Conservation (phyloP, 768 basidiomycete species). For the Calocera cornea region DNA sequence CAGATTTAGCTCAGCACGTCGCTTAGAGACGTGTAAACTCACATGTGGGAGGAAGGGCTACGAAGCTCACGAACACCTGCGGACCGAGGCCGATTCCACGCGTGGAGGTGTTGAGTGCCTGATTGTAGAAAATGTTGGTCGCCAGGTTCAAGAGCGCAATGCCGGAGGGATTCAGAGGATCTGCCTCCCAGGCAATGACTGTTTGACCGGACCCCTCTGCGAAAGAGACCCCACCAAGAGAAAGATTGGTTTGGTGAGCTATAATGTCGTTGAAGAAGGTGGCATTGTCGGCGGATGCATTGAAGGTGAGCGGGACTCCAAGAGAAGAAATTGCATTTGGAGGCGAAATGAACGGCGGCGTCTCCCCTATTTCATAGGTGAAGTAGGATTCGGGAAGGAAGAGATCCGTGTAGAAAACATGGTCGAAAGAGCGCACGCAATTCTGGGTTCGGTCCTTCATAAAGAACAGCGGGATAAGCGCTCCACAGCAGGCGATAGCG, state of each 20-base stretch:
- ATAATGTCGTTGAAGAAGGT: constrained; percentile 45
- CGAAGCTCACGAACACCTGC: background rate
- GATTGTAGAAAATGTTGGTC: constrained; percentile 52
- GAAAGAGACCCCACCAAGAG: constrained; percentile 55
- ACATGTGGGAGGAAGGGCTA: background rate
- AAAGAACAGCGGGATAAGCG: constrained; percentile 56
- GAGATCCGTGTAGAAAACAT: constrained; percentile 32
- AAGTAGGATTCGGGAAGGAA: constrained; percentile 36
- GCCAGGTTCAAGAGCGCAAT: constrained; percentile 52
- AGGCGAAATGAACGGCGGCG: constrained; percentile 36
- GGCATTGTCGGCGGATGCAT: constrained; percentile 31
- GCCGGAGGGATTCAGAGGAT: constrained; percentile 44
- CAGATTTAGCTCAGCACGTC: background rate
- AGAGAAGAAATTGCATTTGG: constrained; percentile 38
- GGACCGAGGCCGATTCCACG: constrained; percentile 5
- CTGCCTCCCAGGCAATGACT: constrained; percentile 59
- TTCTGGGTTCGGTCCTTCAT: constrained; percentile 38
- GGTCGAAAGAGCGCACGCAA: constrained; percentile 33
- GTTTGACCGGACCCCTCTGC: constrained; percentile 37
- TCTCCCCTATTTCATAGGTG: constrained; percentile 21
- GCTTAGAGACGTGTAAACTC: background rate
- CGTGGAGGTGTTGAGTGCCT: constrained; percentile 42
- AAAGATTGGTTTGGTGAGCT: constrained; percentile 40
- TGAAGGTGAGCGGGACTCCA: constrained; percentile 22
- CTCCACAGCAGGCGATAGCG: constrained; percentile 43